Evolutionary conservation across 2,329 filamentous ascomycete genomes (phyloP), one percentile per base, ranked within the genome.

Genomic region (Eurotiales sp.): DNA sequence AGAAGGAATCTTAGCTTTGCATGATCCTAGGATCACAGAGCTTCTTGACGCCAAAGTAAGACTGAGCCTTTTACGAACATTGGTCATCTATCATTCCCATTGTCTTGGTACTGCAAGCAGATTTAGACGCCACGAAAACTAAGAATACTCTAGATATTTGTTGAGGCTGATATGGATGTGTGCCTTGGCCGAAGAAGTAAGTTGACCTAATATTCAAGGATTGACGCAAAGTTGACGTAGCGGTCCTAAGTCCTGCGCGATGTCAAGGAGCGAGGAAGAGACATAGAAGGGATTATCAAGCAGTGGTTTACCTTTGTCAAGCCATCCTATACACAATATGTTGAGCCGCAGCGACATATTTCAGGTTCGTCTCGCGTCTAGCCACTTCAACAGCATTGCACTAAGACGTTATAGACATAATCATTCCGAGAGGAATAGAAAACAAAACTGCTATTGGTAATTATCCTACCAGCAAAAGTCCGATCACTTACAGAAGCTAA

Each of bases 291-390:
- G 36, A 92, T 91, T 63, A 91, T 99, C 68, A 97, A 97, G 71
- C 93, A 99, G 69, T 99, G 93, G 93, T 96, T 97, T 67, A 76
- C 75, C 10, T 99, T 88, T 66, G 93, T 99, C 39, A 99, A 99
- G 71, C 93, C 93, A 3, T 97, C 97, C 64, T 97, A 95, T 62
- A 87, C 92, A 68, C 89, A 87, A 78, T 97, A 83, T 64, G 93
- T 99, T 51, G 87, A 95, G 56, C 93, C 93, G 29, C 93, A 99
- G 68, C 81, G 90, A 50, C 87, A 90, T 59, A 85, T 92, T 43
- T 90, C 90, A 60, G 85, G 85, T 87, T 72, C 61, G 75, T 66
- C 11, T 29, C 15, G 32, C 11, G 4, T n/a, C 32, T 8, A 22
- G 23, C 14, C n/a, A 17, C 3, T 37, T 34, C 21, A 25, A 45